phyloP scores from a whole-genome alignment of 192 early-diverging fungal genomes.

The Linnemannia elongata region DNA sequence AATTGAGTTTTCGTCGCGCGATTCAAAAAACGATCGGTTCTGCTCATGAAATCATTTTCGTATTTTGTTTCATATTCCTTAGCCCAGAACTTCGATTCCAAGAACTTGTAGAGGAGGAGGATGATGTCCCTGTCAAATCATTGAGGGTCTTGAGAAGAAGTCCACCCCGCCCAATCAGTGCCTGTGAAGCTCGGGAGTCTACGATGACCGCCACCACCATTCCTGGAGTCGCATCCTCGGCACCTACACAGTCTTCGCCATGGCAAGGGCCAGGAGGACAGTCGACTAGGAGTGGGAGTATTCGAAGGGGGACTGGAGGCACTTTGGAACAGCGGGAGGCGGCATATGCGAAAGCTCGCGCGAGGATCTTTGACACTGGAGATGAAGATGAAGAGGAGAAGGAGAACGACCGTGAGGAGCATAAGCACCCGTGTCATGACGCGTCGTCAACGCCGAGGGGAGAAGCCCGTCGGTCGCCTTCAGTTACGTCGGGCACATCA shows the following conservation, averaged over 20 bases:
- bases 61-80: background rate
- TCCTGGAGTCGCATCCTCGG: background rate
- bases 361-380: constrained; percentile 70
- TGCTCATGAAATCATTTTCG: background rate
- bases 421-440: background rate
- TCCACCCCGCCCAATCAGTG: constrained; percentile 13
- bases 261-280: constrained; percentile 26
- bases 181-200: constrained; percentile 18
- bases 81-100: constrained; percentile 59
- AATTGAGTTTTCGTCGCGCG: no score
- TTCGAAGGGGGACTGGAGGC: constrained; percentile 50
- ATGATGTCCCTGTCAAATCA: constrained; percentile 33
- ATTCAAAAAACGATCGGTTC: background rate
- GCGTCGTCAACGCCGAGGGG: background rate
- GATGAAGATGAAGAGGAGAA: background rate
- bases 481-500: background rate
- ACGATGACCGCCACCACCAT: background rate
- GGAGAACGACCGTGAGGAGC: background rate
- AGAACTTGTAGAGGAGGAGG: constrained; percentile 60
- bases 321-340: constrained; percentile 74
- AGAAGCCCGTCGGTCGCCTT: background rate
- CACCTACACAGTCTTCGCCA: background rate
- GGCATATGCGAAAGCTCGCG: constrained; percentile 77
- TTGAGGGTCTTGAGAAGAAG: constrained; percentile 65
- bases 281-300: constrained; percentile 8